A percentile compares a stretch with the other conserved stretches of the same genome.
These are phyloP conservation scores for Rasamsonia emersonii DNA, from an alignment of 2,329 filamentous ascomycete species.

Conservation along the genomic window DNA sequence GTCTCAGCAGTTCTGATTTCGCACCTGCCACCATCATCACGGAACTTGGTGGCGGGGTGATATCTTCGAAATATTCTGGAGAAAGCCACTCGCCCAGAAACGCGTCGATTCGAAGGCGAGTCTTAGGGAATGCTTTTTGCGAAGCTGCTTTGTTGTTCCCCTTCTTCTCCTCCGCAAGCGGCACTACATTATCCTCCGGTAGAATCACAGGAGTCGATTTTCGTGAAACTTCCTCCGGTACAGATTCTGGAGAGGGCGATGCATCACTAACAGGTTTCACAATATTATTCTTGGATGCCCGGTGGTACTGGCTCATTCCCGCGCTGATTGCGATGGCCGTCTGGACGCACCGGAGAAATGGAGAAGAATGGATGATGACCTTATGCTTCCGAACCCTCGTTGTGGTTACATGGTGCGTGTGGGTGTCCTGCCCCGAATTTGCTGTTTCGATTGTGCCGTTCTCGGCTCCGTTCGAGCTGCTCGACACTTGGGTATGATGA, in stretches of 20 bases:
- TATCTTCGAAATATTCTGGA: slow-evolving; percentile 86
- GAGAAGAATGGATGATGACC: slow-evolving; percentile 85
- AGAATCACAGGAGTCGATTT: too few relatives aligned
- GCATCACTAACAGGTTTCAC: slow-evolving; percentile 2
- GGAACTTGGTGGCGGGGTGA: slow-evolving; percentile 78
- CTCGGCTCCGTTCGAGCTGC: slow-evolving; percentile 16
- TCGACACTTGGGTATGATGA: neutral
- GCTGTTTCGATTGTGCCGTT: neutral
- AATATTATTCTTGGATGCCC: slow-evolving; percentile 16
- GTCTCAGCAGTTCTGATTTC: slow-evolving; percentile 74
- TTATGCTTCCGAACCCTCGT: slow-evolving; percentile 47
- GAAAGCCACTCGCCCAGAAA: slow-evolving; percentile 95
- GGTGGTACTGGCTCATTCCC: slow-evolving; percentile 54
- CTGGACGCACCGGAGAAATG: slow-evolving; percentile 86
- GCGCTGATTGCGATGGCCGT: slow-evolving; percentile 82
- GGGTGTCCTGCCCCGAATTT: slow-evolving; percentile 13
- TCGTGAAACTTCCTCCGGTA: slow-evolving; percentile 12
- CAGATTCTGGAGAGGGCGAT: neutral
- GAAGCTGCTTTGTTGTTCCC: too few relatives aligned
- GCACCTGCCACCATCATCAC: slow-evolving; percentile 80
- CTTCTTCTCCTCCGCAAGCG: slow-evolving; percentile 1
- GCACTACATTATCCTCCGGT: slow-evolving; percentile 15
- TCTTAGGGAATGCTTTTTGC: too few relatives aligned
- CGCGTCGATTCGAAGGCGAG: slow-evolving; percentile 67
- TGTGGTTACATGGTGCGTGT: slow-evolving; percentile 5